A percentile compares a stretch with the other conserved stretches of the same genome.
phyloP scores from a whole-genome alignment of 208 protist species.

The Acanthamoeba divionensis region DNA sequence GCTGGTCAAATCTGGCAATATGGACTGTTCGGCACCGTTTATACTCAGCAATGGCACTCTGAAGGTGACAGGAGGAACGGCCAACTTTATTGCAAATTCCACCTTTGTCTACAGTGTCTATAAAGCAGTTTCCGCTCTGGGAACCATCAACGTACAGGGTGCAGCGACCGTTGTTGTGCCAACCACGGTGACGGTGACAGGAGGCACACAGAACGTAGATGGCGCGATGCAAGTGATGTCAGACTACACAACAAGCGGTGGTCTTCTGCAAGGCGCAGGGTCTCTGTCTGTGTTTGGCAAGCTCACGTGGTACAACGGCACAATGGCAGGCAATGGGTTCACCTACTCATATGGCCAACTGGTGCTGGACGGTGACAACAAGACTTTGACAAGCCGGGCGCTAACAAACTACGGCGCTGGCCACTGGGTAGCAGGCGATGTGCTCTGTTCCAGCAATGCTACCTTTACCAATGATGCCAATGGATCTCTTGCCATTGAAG shows the following conservation, averaged over 20 bases:
- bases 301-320: not conserved
- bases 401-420: not conserved
- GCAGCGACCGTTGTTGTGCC: not conserved
- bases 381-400: not conserved
- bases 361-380: not conserved
- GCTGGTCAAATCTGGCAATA: not conserved
- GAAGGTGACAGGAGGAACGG: not conserved
- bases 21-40: conserved; percentile 1
- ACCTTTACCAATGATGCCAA: not conserved
- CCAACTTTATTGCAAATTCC: not conserved
- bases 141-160: conserved; percentile 6
- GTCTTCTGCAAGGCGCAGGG: not conserved
- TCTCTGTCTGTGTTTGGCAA: not conserved
- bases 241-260: not conserved
- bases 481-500: not conserved
- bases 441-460: not conserved
- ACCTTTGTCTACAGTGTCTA: conserved; percentile 19
- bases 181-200: not conserved
- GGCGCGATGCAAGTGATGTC: not conserved
- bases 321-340: not conserved
- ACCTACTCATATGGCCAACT: not conserved
- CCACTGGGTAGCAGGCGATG: not conserved
- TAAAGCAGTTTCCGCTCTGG: not conserved
- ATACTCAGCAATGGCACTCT: conserved; percentile 25
- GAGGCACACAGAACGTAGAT: not conserved